Evolutionary conservation across 306 rosid genomes (phyloP).

Genomic region (Cicer judaicum): DNA sequence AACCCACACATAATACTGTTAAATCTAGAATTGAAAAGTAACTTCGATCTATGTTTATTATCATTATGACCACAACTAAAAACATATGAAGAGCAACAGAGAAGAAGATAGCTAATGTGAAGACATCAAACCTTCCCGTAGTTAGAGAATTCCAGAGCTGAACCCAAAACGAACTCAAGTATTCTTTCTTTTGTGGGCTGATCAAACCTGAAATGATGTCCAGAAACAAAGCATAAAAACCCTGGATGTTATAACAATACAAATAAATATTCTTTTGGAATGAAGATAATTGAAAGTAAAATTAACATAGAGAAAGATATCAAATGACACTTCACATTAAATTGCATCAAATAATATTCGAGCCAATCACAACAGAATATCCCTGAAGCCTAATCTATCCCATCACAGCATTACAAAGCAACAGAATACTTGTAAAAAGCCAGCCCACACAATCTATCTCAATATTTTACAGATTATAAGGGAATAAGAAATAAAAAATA

Average conservation of each 20-base stretch:
- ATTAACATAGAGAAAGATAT: slow-evolving; percentile 5
- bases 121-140: slow-evolving; percentile 77
- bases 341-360: neutral
- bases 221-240: slow-evolving; percentile 3
- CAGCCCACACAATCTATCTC: slow-evolving; percentile 9
- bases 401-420: neutral
- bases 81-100: slow-evolving; percentile 9
- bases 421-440: neutral
- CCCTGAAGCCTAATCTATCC: neutral
- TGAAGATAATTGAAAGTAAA: neutral
- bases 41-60: neutral
- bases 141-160: slow-evolving; percentile 66
- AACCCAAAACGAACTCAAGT: slow-evolving; percentile 73
- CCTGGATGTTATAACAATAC: neutral
- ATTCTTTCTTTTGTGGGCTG: slow-evolving; percentile 68
- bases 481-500: neutral
- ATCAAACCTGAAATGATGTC: slow-evolving; percentile 69
- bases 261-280: neutral
- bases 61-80: slow-evolving; percentile 12
- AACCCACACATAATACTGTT: slow-evolving; percentile 1
- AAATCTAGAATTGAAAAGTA: slow-evolving; percentile 29
- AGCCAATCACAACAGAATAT: neutral
- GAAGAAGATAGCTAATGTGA: slow-evolving; percentile 9
- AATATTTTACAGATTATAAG: neutral
- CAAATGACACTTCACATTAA: slow-evolving; percentile 3